Percentiles rank a stretch among this genome's conserved stretches.
phyloP scores from a whole-genome alignment of 345 rosid genomes.

The Physaria fendleri region DNA sequence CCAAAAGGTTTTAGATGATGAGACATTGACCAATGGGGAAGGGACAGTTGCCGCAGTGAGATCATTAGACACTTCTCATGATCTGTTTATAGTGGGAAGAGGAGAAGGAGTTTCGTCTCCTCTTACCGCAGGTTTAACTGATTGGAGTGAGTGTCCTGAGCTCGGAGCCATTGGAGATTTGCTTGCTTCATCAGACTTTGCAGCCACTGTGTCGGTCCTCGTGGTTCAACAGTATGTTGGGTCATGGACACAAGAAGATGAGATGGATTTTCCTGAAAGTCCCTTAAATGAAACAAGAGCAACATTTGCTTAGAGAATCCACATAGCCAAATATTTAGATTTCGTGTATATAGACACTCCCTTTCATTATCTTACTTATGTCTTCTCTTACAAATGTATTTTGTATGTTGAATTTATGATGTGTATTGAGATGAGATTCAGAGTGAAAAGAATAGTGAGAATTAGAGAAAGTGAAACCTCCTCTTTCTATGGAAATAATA shows the following conservation, averaged over 20 bases:
- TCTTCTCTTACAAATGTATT: not conserved
- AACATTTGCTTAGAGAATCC: slow-evolving; percentile 12
- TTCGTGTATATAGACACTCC: not conserved
- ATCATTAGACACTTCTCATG: slow-evolving; percentile 60
- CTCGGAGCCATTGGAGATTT: slow-evolving; percentile 93
- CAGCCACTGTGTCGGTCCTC: slow-evolving; percentile 72
- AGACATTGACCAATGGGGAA: slow-evolving; percentile 71
- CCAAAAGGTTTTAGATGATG: slow-evolving; percentile 81
- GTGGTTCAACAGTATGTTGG: slow-evolving; percentile 76
- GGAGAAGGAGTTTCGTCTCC: slow-evolving; percentile 72
- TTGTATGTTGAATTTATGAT: no score
- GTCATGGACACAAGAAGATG: slow-evolving; percentile 32
- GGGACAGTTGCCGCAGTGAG: slow-evolving; percentile 72
- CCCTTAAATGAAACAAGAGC: slow-evolving; percentile 31
- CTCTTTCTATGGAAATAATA: no score
- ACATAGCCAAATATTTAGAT: slow-evolving; percentile 2
- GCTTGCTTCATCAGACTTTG: slow-evolving; percentile 88
- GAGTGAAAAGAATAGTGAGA: no score
- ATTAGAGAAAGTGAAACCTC: no score
- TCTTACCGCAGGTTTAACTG: slow-evolving; percentile 79
- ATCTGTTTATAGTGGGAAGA: slow-evolving; percentile 85
- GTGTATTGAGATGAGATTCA: no score
- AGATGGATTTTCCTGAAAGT: slow-evolving; percentile 42
- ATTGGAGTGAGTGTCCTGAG: slow-evolving; percentile 99
- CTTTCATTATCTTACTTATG: no score